phyloP scores from a whole-genome alignment of 73 alveolate genomes.

The Uronychia setigera region DNA sequence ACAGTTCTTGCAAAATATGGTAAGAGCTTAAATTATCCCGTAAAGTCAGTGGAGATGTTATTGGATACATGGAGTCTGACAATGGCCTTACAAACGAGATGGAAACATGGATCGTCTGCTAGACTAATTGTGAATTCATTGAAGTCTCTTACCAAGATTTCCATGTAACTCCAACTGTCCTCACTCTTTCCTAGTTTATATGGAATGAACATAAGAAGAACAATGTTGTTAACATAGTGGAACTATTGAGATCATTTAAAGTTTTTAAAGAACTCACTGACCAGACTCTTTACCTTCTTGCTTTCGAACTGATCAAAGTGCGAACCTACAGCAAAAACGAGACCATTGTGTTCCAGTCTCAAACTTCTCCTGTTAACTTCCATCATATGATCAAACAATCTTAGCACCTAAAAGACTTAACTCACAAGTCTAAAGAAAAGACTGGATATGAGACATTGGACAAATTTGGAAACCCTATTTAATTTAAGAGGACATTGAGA shows the following conservation, averaged over 20 bases:
- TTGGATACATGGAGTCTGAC: conserved; percentile 32
- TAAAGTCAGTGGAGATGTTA: conserved; percentile 19
- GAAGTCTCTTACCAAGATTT: not conserved
- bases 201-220: conserved; percentile 37
- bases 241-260: conserved; percentile 10
- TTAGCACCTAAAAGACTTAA: not conserved
- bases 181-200: not conserved
- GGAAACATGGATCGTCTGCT: conserved; percentile 30
- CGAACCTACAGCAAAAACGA: conserved; percentile 16
- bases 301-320: conserved; percentile 41
- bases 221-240: conserved; percentile 9
- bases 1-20: conserved; percentile 21
- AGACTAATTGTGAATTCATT: conserved; percentile 18
- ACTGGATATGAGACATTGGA: not conserved
- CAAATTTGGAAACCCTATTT: not conserved
- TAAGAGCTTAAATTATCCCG: not conserved
- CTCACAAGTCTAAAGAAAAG: not conserved
- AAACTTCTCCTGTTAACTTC: conserved; percentile 30
- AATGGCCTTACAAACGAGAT: conserved; percentile 33
- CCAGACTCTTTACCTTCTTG: conserved; percentile 30
- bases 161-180: conserved; percentile 13
- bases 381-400: not conserved
- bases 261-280: conserved; percentile 18
- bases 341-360: conserved; percentile 11
- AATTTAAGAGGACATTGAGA: not conserved